phyloP scores from a whole-genome alignment of 306 rosid genomes.

The Cicer chorassanicum region DNA sequence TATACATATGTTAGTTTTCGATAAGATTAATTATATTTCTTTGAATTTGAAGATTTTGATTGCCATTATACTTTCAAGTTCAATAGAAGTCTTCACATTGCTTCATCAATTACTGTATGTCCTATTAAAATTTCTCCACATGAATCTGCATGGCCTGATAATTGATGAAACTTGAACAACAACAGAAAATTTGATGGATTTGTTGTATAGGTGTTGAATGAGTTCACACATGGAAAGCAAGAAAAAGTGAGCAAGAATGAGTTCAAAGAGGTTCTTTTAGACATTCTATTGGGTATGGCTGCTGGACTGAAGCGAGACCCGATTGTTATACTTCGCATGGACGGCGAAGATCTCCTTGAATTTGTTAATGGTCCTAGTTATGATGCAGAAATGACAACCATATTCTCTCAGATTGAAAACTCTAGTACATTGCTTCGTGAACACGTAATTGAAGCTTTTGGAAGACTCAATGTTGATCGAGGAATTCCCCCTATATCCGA shows the following conservation, averaged over 20 bases:
- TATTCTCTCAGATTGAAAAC: conserved; percentile 57
- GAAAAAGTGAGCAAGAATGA: conserved; percentile 87
- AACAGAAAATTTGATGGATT: conserved; percentile 20
- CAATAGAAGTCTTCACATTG: not conserved
- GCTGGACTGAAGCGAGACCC: conserved; percentile 96
- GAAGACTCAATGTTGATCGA: conserved; percentile 80
- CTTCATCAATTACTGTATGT: conserved; percentile 2
- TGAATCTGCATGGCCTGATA: conserved; percentile 14
- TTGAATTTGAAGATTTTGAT: too few relatives aligned
- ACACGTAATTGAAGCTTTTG: conserved; percentile 67
- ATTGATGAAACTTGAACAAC: conserved; percentile 25
- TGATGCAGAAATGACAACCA: conserved; percentile 70
- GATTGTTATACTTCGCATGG: conserved; percentile 86
- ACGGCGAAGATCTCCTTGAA: conserved; percentile 92
- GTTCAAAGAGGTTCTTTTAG: conserved; percentile 90
- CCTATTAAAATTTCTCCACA: not conserved
- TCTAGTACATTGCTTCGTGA: conserved; percentile 57
- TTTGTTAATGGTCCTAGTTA: conserved; percentile 67
- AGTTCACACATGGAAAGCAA: conserved; percentile 89
- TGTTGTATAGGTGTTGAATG: conserved; percentile 73
- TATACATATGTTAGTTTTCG: too few relatives aligned
- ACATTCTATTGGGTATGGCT: conserved; percentile 94
- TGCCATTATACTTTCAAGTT: too few relatives aligned
- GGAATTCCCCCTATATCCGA: conserved; percentile 95
- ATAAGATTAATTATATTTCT: too few relatives aligned